A percentile compares a stretch with the other conserved stretches of the same genome.
phyloP scores from a whole-genome alignment of 2,329 filamentous ascomycete species.

The Septoria petroselini region DNA sequence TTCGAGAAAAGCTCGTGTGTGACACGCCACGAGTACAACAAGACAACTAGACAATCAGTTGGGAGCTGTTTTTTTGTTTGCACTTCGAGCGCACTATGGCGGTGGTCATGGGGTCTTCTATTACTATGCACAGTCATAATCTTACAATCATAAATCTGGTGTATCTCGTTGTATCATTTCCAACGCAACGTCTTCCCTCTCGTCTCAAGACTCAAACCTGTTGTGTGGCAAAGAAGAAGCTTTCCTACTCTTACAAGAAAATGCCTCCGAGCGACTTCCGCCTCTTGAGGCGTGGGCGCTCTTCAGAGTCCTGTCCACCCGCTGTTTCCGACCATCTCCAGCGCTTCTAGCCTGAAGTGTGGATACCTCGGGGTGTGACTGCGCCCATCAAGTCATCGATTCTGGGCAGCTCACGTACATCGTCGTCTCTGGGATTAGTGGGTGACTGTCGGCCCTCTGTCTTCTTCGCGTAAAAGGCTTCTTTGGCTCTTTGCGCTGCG shows the following conservation, averaged over 20 bases:
- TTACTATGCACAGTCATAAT: slow-evolving; percentile 7
- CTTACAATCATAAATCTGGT: slow-evolving; percentile 1
- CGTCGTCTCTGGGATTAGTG: slow-evolving; percentile 22
- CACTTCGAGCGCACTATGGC: no score
- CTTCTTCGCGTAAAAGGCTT: slow-evolving; percentile 54
- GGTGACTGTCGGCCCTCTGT: slow-evolving; percentile 23
- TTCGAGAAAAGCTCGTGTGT: no score
- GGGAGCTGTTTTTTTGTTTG: no score
- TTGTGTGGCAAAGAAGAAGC: slow-evolving; percentile 2
- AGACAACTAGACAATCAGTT: no score
- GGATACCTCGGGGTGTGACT: slow-evolving; percentile 20
- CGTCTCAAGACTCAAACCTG: slow-evolving; percentile 2
- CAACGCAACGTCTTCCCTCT: slow-evolving; percentile 5
- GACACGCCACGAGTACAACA: no score
- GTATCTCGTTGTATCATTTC: slow-evolving; percentile 1
- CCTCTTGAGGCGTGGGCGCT: slow-evolving; percentile 3
- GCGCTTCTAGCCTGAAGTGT: slow-evolving; percentile 26
- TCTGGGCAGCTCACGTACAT: slow-evolving; percentile 13
- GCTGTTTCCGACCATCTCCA: slow-evolving; percentile 8
- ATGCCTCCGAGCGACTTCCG: slow-evolving; percentile 2
- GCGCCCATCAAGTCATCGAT: slow-evolving; percentile 17
- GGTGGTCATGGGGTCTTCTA: background rate
- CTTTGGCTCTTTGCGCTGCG: slow-evolving; percentile 65
- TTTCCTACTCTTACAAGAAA: slow-evolving; percentile 8
- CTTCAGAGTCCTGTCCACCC: background rate